Percentiles rank a stretch among this genome's conserved stretches.
phyloP scores from a whole-genome alignment of 2,329 filamentous ascomycete species.

The Aspergillus pseudoviridinutans region DNA sequence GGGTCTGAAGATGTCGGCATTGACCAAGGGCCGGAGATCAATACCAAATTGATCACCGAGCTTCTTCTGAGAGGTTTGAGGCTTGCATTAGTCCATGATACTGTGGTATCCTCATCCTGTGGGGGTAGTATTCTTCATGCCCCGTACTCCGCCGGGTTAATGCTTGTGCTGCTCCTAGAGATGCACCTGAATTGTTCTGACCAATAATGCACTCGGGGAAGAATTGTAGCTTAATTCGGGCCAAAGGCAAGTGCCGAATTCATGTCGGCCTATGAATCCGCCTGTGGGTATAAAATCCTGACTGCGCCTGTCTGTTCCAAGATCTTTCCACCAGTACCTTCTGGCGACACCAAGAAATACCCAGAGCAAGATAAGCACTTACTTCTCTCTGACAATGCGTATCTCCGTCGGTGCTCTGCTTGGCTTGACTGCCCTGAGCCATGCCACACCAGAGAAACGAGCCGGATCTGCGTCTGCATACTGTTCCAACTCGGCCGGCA shows the following conservation, averaged over 20 bases:
- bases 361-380: not conserved
- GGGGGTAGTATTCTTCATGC: not conserved
- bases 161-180: not conserved
- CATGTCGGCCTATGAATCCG: not conserved
- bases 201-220: not conserved
- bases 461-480: slow-evolving; percentile 20
- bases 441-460: slow-evolving; percentile 14
- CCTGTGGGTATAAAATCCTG: not conserved
- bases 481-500: slow-evolving; percentile 24
- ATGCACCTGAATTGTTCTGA: not conserved
- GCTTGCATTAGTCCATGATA: not conserved
- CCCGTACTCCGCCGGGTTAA: not conserved
- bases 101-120: not conserved
- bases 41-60: not conserved
- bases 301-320: not conserved
- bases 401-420: slow-evolving; percentile 2
- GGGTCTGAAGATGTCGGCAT: not conserved
- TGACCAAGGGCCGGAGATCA: not conserved
- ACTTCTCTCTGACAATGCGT: not conserved
- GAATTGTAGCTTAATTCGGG: not conserved
- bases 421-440: slow-evolving; percentile 9
- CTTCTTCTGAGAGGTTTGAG: not conserved
- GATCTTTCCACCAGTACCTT: too few relatives aligned
- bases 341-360: not conserved
- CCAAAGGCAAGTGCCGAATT: not conserved